These are phyloP conservation scores for Senna tora DNA, from an alignment of 306 rosid species.

Conservation along the genomic window DNA sequence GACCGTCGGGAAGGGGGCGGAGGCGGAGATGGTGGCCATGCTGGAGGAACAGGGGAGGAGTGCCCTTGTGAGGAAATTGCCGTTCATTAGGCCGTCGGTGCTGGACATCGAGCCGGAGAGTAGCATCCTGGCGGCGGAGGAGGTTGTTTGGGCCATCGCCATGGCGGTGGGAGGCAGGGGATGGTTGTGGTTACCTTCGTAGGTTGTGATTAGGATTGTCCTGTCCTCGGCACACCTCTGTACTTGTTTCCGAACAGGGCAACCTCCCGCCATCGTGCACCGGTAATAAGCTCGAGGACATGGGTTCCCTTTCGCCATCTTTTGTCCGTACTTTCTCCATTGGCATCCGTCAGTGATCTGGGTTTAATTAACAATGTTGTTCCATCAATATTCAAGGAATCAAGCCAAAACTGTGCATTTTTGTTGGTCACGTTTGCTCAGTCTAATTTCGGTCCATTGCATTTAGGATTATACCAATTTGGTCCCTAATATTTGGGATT, in stretches of 20 bases:
- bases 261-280: slow-evolving; percentile 78
- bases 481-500: too few species aligned
- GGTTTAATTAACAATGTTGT: neutral
- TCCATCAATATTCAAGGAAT: too few species aligned
- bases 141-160: slow-evolving; percentile 84
- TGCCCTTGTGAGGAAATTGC: slow-evolving; percentile 51
- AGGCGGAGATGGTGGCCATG: slow-evolving; percentile 87
- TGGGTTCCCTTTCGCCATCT: slow-evolving; percentile 88
- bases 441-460: too few species aligned
- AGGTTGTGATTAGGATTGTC: slow-evolving; percentile 73
- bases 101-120: slow-evolving; percentile 86
- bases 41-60: slow-evolving; percentile 66
- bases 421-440: too few species aligned
- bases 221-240: slow-evolving; percentile 90
- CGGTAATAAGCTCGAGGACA: slow-evolving; percentile 92
- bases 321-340: slow-evolving; percentile 96
- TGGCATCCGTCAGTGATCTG: slow-evolving; percentile 92
- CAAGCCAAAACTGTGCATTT: too few species aligned
- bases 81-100: slow-evolving; percentile 54
- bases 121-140: slow-evolving; percentile 79
- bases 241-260: slow-evolving; percentile 92
- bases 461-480: too few species aligned
- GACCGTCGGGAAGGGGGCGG: slow-evolving; percentile 89
- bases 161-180: slow-evolving; percentile 80
- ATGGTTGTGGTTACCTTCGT: slow-evolving; percentile 89